Evolutionary conservation across 352 stramenopile species (phyloP), one percentile per base, ranked within the genome.

Genomic region (Peronospora belbahrii): DNA sequence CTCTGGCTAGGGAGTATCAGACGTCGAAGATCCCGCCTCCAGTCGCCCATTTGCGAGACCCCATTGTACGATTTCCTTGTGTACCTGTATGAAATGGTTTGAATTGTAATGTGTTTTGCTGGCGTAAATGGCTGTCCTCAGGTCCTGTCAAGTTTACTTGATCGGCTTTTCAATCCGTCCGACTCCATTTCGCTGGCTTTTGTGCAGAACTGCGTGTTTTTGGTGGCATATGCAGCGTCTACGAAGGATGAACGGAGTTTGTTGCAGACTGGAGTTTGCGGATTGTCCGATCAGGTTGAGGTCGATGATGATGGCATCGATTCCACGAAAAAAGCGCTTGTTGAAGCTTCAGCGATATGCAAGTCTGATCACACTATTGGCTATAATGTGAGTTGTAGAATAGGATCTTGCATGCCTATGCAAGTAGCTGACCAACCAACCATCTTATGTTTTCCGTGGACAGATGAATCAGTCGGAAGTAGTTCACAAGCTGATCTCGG

Each of bases 381-480:
- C 15, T 94, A 91, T 56, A 94, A 90, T 65, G 80, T 92, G 35
- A 59, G 74, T 69, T 6, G 0, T 43, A 2, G 11, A 4, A 9
- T 27, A 11, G n/a, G 18, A 9, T 6, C 28, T 19, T 13, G 40
- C 6, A 13, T 18, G 14, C 3, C n/a, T 3, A 4, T 55, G 2
- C 20, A 0, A 42, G 7, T 43, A 35, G 19, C 40, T 47, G 35
- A 59, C 11, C 42, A 35, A 15, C 40, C 42, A 31, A 59, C 11
- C 7, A 17, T 24, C 8, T 0, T 23, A 2, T 37, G 6, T 28
- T 20, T 55, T n/a, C 15, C 41, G 6, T 33, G 17, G 32, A 37
- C 39, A 92, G 81, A 94, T 94, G 82, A 90, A 88, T 41, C 75
- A 88, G 46, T 85, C 78, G 2, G 82, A 79, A 30, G 79, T 88